Conservation (phyloP, 2,329 filamentous ascomycete species). For the Daldinia sp. region DNA sequence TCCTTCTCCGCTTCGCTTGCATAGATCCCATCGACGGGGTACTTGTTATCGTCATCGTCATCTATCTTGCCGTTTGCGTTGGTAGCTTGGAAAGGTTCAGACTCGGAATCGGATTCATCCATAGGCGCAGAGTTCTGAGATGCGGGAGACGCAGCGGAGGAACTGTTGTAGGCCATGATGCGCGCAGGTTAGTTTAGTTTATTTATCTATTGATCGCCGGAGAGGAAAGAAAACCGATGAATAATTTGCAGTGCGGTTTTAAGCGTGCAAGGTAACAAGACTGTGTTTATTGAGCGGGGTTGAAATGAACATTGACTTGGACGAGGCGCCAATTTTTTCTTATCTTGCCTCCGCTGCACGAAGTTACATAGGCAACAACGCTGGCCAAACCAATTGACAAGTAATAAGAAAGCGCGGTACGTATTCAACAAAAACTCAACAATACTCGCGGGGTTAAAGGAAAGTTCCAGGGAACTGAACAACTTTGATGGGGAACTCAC, state of each 20-base stretch:
- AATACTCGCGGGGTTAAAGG: not conserved
- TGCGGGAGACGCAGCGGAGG: conserved; percentile 73
- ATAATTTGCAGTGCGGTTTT: not conserved
- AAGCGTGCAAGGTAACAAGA: not conserved
- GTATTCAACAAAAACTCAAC: not conserved
- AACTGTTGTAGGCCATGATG: conserved; percentile 57
- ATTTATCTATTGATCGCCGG: not conserved
- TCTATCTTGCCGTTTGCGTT: conserved; percentile 47
- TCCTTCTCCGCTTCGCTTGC: conserved; percentile 76
- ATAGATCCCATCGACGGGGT: conserved; percentile 89
- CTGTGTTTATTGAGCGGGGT: not conserved
- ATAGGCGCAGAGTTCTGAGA: conserved; percentile 86
- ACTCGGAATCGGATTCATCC: conserved; percentile 88
- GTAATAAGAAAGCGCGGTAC: not conserved
- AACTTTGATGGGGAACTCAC: conserved; percentile 63
- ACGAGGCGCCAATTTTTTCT: not conserved
- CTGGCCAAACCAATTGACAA: no score
- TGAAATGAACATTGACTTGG: not conserved
- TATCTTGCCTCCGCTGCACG: not conserved
- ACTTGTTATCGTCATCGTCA: conserved; percentile 66
- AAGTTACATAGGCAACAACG: no score
- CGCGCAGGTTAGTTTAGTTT: conserved; percentile 22
- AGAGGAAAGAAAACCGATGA: not conserved
- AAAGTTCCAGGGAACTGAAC: conserved; percentile 28
- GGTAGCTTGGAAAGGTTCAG: conserved; percentile 60